Base-by-base conservation (phyloP, 2,329 filamentous ascomycete species). In the Neurospora sp. region DNA sequence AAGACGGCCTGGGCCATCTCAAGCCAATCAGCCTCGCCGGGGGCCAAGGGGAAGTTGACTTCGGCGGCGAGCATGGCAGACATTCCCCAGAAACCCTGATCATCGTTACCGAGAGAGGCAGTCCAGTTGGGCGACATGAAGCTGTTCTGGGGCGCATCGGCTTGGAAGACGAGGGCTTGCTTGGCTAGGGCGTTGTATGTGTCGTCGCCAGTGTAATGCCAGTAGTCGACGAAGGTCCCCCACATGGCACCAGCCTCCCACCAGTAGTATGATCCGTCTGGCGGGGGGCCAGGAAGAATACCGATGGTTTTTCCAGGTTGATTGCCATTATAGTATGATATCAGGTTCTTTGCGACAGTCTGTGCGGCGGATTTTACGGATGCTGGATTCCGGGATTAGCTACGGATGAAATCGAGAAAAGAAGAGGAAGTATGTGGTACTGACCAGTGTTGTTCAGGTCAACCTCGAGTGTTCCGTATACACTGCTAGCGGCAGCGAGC, bases 81-180 rank as follows among this genome's bases (percentile, higher is more conserved):
- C 73, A 90, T 85, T 68, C 85, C 89, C 89, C 89, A 91, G 78
- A 89, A 89, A 11, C 83, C 86, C 78, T 91, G 89, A 75, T 90
- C 89, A 73, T 90, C 89, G 75, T 90, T 90, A 10, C 78, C 77
- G 36, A 78, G 72, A 23, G 77, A 77, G 9, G 74, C 72, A n/a
- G 77, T 77, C 76, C 75, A 78, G 71, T 78, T 78, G 17, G 38
- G 66, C 9, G 76, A 76, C 77, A 76, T 75, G 71, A 75, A 79
- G 67, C 72, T 73, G 70, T 76, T 76, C 11, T 70, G 66, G 1
- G 76, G 76, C 2, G 75, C 17, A 17, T 73, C 76, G 46, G 76
- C 74, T 72, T 78, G 77, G 73, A 76, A 77, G 40, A 76, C 15
- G 17, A 78, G 68, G 3, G 75, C 72, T 28, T 71, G 58, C 39